A percentile compares a stretch with the other conserved stretches of the same genome.
Conservation (phyloP, 257 asterid species). For the Solanum neorickii region DNA sequence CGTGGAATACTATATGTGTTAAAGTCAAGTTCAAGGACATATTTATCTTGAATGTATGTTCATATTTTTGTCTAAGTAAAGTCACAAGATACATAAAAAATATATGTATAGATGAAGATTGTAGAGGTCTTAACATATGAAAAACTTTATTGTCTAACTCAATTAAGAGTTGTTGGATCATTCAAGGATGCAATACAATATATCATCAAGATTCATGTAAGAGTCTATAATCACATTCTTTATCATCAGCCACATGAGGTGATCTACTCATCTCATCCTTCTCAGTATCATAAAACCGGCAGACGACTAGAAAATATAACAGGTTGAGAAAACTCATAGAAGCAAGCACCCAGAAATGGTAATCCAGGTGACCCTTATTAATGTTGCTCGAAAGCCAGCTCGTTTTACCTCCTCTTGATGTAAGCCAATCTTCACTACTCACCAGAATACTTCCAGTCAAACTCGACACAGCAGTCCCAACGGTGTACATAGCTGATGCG, state of each 20-base stretch:
- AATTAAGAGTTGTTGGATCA: too few species aligned
- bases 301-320: neutral
- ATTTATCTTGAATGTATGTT: too few species aligned
- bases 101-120: too few species aligned
- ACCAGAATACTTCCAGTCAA: slow-evolving; percentile 5
- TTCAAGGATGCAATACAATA: too few species aligned
- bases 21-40: too few species aligned
- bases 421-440: neutral
- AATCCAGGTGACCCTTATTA: slow-evolving; percentile 10
- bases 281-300: neutral
- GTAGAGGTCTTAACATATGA: too few species aligned
- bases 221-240: neutral
- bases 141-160: too few species aligned
- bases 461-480: slow-evolving; percentile 2
- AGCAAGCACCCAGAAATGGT: slow-evolving; percentile 7
- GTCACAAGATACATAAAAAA: too few species aligned
- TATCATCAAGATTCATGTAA: neutral
- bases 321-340: neutral
- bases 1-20: too few species aligned
- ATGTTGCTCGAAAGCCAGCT: slow-evolving; percentile 16
- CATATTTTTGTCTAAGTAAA: too few species aligned
- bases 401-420: neutral
- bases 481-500: neutral
- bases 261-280: neutral
- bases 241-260: neutral